Conservation (phyloP, 805 yeast genomes). For the Metschnikowia reukaufii region DNA sequence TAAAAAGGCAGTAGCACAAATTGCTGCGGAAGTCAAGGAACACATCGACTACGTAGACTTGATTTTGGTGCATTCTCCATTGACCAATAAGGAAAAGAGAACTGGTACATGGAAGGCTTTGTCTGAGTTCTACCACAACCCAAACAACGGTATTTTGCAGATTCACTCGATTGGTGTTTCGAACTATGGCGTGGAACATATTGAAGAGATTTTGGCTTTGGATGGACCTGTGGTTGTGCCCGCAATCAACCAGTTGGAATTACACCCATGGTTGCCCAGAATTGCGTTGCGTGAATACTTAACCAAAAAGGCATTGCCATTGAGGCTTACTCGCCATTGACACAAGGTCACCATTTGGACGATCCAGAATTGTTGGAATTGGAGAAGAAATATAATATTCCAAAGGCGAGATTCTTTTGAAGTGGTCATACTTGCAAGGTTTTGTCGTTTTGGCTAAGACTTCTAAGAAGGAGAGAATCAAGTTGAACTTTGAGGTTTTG, state of each 20-base stretch:
- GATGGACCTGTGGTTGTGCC: constrained; percentile 49
- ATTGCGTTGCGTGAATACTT: constrained; percentile 62
- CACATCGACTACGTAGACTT: constrained; percentile 41
- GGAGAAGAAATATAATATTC: constrained; percentile 48
- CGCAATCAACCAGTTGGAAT: constrained; percentile 77
- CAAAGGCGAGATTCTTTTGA: constrained; percentile 65
- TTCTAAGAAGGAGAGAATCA: constrained; percentile 49
- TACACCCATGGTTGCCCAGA: constrained; percentile 81
- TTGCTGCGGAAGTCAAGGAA: constrained; percentile 49
- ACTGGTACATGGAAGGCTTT: constrained; percentile 68
- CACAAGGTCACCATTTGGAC: constrained; percentile 55
- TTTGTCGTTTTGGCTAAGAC: constrained; percentile 73
- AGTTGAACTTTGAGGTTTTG: constrained; percentile 54
- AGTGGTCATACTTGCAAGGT: constrained; percentile 76
- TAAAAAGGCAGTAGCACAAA: constrained; percentile 54
- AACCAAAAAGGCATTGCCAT: constrained; percentile 51
- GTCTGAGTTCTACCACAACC: constrained; percentile 62
- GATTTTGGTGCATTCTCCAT: constrained; percentile 55
- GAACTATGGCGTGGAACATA: constrained; percentile 60
- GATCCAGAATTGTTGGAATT: constrained; percentile 54
- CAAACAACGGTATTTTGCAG: constrained; percentile 51
- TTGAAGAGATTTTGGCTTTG: constrained; percentile 62
- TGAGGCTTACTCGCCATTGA: constrained; percentile 81
- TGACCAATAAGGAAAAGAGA: constrained; percentile 38
- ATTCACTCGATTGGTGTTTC: constrained; percentile 77